Conservation (phyloP, 495 filamentous ascomycete genomes). For the Hypoxylon trugodes region DNA sequence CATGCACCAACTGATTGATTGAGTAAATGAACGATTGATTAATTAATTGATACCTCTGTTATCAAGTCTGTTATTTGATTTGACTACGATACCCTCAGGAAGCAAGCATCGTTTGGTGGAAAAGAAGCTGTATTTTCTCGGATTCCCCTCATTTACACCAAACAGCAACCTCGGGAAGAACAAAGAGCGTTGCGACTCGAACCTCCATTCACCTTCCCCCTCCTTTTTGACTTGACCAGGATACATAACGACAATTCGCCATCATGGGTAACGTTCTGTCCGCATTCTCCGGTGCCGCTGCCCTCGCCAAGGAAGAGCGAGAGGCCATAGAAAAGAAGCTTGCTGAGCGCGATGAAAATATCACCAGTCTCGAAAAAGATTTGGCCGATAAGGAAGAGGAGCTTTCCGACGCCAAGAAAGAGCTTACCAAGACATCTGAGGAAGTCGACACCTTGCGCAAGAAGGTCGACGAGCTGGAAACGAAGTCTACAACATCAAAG, state of each 20-base stretch:
- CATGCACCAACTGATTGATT: slow-evolving; percentile 33
- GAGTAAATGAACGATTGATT: slow-evolving; percentile 24
- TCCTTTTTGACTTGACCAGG: neutral
- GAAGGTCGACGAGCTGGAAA: slow-evolving; percentile 31
- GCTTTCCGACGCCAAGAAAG: slow-evolving; percentile 48
- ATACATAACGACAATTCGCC: slow-evolving; percentile 5
- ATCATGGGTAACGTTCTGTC: slow-evolving; percentile 41
- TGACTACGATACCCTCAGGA: slow-evolving; percentile 21
- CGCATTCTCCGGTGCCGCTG: slow-evolving; percentile 25
- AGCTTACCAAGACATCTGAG: slow-evolving; percentile 40
- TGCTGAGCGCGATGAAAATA: slow-evolving; percentile 47
- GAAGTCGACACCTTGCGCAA: slow-evolving; percentile 41
- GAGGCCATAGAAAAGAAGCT: slow-evolving; percentile 51
- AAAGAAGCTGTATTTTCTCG: slow-evolving; percentile 4
- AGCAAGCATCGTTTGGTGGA: slow-evolving; percentile 9
- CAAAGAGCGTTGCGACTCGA: too few relatives aligned
- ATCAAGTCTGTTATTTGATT: slow-evolving; percentile 37
- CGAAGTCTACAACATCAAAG: slow-evolving; percentile 13
- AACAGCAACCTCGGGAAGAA: neutral
- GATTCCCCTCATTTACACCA: neutral
- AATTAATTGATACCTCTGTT: slow-evolving; percentile 14
- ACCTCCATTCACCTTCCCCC: neutral
- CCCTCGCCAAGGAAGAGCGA: slow-evolving; percentile 44
- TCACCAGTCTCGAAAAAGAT: slow-evolving; percentile 56
- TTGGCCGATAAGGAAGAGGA: slow-evolving; percentile 58